Conservation (phyloP, 2,329 filamentous ascomycete species). For the Aspergillus pseudoviridinutans region DNA sequence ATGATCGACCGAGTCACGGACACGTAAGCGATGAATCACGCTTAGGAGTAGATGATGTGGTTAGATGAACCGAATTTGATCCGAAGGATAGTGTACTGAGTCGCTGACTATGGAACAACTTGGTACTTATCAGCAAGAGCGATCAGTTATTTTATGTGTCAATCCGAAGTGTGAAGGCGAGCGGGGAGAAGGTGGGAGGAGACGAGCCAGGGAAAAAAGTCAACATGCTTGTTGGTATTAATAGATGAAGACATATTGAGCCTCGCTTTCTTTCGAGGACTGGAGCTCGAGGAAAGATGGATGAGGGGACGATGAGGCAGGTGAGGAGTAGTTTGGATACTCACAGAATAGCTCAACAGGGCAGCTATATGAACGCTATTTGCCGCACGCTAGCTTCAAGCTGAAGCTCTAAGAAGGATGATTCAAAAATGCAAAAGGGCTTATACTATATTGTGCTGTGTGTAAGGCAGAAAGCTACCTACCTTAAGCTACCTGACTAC, state of each 20-base stretch:
- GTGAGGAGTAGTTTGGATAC: not conserved
- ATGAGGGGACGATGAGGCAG: not conserved
- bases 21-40: not conserved
- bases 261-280: not conserved
- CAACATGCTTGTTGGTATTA: not conserved
- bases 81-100: not conserved
- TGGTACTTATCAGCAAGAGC: not conserved
- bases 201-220: not conserved
- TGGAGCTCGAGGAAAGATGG: not conserved
- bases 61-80: not conserved
- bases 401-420: not conserved
- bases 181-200: not conserved
- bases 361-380: not conserved
- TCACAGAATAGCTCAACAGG: not conserved
- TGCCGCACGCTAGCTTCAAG: not conserved
- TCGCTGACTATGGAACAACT: not conserved
- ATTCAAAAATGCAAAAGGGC: not conserved
- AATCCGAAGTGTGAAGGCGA: not conserved
- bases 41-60: not conserved
- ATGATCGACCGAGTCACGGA: conserved; percentile 1
- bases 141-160: not conserved
- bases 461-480: not conserved
- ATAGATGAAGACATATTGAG: not conserved
- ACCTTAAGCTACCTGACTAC: not conserved
- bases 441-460: not conserved